Percentiles rank a stretch among this genome's conserved stretches.
Conservation (phyloP, 345 rosid species). For the Eucalyptus grandis region DNA sequence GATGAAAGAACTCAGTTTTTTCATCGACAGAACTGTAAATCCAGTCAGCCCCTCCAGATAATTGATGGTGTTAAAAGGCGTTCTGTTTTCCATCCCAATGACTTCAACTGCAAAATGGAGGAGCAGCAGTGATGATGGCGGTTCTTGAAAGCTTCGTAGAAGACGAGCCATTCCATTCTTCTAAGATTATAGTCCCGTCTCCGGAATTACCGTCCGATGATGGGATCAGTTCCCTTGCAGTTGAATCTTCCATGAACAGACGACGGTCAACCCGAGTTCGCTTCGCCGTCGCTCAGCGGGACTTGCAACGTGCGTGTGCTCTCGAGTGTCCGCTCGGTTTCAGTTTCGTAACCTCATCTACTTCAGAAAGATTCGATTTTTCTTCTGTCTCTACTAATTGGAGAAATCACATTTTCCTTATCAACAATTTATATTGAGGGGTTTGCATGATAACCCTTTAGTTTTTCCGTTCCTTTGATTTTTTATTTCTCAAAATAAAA, state of each 20-base stretch:
- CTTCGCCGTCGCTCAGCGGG: background rate
- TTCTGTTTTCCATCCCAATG: slow-evolving; percentile 74
- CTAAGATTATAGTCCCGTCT: slow-evolving; percentile 1
- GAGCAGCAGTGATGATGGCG: slow-evolving; percentile 43
- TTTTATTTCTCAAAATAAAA: too few species aligned
- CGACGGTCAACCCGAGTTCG: background rate
- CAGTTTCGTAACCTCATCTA: background rate
- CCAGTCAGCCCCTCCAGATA: slow-evolving; percentile 81
- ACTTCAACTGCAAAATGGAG: slow-evolving; percentile 54
- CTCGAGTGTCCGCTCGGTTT: background rate
- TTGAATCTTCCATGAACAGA: background rate
- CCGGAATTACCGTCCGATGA: background rate
- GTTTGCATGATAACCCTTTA: too few species aligned
- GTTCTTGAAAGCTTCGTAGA: slow-evolving; percentile 63
- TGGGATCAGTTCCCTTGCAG: background rate
- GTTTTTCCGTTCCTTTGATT: too few species aligned
- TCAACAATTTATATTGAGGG: background rate
- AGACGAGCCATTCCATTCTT: slow-evolving; percentile 75
- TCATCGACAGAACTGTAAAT: slow-evolving; percentile 9
- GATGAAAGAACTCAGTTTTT: too few species aligned
- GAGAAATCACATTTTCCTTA: background rate
- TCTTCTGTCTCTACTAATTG: background rate
- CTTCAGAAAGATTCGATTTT: background rate
- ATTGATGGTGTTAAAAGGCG: slow-evolving; percentile 68
- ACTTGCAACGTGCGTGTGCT: background rate